Percentiles rank a stretch among this genome's conserved stretches.
Conservation (phyloP, 768 basidiomycete genomes). For the Gelatoporia subvermispora region DNA sequence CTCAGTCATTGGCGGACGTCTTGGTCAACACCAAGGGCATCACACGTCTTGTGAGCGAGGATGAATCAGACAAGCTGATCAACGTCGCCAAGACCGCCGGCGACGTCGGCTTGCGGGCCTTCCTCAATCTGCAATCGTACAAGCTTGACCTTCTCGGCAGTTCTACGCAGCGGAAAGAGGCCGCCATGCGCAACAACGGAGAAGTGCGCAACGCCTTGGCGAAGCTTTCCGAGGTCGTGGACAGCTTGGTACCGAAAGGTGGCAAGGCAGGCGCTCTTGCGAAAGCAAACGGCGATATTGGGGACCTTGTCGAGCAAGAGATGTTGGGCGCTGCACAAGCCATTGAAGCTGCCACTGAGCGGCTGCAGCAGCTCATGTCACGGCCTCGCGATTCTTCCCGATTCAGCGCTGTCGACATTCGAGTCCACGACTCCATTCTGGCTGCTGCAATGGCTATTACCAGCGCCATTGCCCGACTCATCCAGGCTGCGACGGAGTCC, state of each 20-base stretch:
- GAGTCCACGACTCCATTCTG: constrained; percentile 98
- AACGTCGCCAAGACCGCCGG: constrained; percentile 80
- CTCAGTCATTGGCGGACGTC: constrained; percentile 89
- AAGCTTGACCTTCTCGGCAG: constrained; percentile 80
- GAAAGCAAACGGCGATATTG: constrained; percentile 87
- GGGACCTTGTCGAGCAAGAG: constrained; percentile 93
- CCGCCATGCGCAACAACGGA: constrained; percentile 85
- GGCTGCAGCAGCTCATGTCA: constrained; percentile 86
- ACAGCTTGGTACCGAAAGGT: constrained; percentile 81
- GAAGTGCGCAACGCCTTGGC: constrained; percentile 78
- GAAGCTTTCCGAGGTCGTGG: constrained; percentile 85
- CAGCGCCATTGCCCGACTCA: constrained; percentile 88
- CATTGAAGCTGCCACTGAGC: constrained; percentile 89
- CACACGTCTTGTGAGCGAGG: constrained; percentile 85
- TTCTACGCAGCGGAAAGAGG: constrained; percentile 66
- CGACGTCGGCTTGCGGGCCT: constrained; percentile 85
- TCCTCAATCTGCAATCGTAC: constrained; percentile 95
- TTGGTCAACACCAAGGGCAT: constrained; percentile 93
- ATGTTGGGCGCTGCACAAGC: constrained; percentile 91
- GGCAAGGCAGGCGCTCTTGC: constrained; percentile 62
- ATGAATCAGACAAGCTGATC: constrained; percentile 87
- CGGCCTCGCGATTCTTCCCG: constrained; percentile 85
- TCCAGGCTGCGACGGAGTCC: constrained; percentile 94
- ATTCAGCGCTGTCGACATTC: constrained; percentile 86
- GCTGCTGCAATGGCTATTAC: constrained; percentile 93